Evolutionary conservation across 257 asterid species (phyloP).

Genomic region (Forsythia viridissima): DNA sequence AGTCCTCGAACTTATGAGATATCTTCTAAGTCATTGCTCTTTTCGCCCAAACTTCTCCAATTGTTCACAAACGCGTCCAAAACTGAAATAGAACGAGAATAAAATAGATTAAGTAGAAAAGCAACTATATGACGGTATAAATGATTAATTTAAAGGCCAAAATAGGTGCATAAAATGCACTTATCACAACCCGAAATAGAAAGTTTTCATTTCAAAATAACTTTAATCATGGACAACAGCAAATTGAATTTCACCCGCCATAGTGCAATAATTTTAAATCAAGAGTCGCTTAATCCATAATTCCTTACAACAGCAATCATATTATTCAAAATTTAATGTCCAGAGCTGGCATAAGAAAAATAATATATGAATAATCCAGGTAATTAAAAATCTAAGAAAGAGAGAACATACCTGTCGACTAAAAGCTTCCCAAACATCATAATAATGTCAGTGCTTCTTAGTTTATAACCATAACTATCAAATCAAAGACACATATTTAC

Average conservation of each 20-base stretch:
- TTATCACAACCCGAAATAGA: not conserved
- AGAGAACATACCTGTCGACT: conserved; percentile 36
- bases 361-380: not conserved
- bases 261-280: not conserved
- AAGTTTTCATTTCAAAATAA: not conserved
- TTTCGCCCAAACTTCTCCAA: too few relatives aligned
- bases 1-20: too few relatives aligned
- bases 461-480: too few relatives aligned
- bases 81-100: too few relatives aligned
- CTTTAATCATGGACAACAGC: not conserved
- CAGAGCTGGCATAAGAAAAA: conserved; percentile 9
- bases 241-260: not conserved
- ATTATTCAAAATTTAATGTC: not conserved
- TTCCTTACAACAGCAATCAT: not conserved
- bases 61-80: too few relatives aligned
- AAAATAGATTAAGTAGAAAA: too few relatives aligned
- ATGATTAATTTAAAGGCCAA: too few relatives aligned
- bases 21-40: too few relatives aligned
- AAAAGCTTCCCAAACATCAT: conserved; percentile 28
- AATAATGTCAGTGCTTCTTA: not conserved
- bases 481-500: too few relatives aligned
- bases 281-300: not conserved
- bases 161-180: too few relatives aligned
- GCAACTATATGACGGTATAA: too few relatives aligned
- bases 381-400: not conserved